A percentile compares a stretch with the other conserved stretches of the same genome.
phyloP scores from a whole-genome alignment of 441 rosid species.

The Metrosideros polymorpha region DNA sequence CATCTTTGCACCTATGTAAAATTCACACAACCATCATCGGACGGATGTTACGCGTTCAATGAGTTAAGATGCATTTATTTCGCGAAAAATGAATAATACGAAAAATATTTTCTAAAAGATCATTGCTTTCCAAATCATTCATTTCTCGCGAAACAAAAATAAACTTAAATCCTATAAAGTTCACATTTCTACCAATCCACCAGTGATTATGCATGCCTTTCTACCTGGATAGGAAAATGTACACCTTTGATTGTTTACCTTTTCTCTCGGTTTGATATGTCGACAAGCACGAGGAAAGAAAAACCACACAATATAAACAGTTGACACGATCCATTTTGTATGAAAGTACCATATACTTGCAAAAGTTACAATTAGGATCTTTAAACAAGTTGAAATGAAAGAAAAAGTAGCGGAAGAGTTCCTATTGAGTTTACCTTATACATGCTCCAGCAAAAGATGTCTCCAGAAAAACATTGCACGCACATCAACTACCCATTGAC shows the following conservation, averaged over 20 bases:
- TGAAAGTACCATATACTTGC: neutral
- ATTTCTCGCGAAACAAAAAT: neutral
- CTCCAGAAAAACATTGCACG: neutral
- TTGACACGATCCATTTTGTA: neutral
- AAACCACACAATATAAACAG: neutral
- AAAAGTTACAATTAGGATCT: neutral
- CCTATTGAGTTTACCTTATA: neutral
- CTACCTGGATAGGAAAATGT: neutral
- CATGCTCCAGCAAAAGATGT: neutral
- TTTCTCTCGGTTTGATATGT: neutral
- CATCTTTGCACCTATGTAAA: neutral
- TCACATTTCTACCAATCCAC: neutral
- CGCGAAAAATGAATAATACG: neutral
- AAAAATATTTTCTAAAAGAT: neutral
- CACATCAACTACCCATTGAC: neutral
- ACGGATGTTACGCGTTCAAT: no score
- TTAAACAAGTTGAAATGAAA: neutral
- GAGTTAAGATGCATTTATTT: neutral
- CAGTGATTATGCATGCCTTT: neutral
- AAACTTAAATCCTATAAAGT: neutral
- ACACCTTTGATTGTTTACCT: neutral
- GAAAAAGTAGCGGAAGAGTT: neutral
- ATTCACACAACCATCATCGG: neutral
- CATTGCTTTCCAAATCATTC: neutral
- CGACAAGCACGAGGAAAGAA: neutral